Evolutionary conservation across 257 asterid genomes (phyloP).

Genomic region (Agastache rugosa): DNA sequence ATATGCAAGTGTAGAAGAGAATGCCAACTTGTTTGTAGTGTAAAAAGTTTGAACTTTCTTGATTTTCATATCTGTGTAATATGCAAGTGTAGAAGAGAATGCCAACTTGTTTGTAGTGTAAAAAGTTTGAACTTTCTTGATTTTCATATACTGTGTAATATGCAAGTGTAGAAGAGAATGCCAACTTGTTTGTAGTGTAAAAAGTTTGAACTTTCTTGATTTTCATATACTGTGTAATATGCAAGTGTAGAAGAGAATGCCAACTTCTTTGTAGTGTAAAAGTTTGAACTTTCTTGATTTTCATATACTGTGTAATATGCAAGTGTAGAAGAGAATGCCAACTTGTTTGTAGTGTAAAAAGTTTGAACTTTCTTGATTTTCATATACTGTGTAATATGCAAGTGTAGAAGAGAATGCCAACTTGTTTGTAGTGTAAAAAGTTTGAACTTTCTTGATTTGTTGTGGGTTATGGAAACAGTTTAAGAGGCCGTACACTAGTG

Average conservation of each 20-base stretch:
- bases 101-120: neutral
- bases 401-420: neutral
- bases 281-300: neutral
- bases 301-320: neutral
- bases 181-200: neutral
- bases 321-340: neutral
- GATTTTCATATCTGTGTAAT: neutral
- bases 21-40: neutral
- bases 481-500: slow-evolving; percentile 82
- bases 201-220: neutral
- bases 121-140: neutral
- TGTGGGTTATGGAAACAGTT: slow-evolving; percentile 45
- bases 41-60: neutral
- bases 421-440: no score
- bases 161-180: neutral
- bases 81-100: neutral
- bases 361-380: neutral
- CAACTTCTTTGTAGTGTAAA: neutral
- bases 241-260: neutral
- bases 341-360: neutral
- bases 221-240: neutral
- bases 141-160: neutral
- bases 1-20: neutral
- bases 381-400: neutral
- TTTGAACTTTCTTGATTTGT: no score